Percentiles rank a stretch among this genome's conserved stretches.
Conservation (phyloP, 2,329 filamentous ascomycete genomes). For the Fusarium longipes region DNA sequence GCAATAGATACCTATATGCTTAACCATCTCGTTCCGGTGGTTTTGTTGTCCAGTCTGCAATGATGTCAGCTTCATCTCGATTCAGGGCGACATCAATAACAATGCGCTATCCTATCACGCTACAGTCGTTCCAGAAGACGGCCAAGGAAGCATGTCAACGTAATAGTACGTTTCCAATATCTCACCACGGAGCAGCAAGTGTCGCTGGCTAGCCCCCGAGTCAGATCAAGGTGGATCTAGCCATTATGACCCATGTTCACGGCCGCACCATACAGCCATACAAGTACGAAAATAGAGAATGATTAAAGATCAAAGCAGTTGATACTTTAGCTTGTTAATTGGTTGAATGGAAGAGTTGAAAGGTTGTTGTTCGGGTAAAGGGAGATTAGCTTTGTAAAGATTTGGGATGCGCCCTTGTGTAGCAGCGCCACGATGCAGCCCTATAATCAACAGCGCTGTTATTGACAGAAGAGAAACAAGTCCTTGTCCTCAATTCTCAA, state of each 20-base stretch:
- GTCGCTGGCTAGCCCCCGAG: slow-evolving; percentile 1
- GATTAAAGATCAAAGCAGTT: background rate
- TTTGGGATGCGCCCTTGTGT: background rate
- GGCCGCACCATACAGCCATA: slow-evolving; percentile 11
- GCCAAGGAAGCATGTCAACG: background rate
- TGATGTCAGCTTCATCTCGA: background rate
- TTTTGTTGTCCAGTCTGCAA: background rate
- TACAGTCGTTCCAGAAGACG: slow-evolving; percentile 1
- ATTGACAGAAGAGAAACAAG: background rate
- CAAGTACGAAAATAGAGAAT: background rate
- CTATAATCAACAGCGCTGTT: background rate
- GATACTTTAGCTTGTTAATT: background rate
- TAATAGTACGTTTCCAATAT: background rate
- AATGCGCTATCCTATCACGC: background rate
- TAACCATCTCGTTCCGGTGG: too few species aligned
- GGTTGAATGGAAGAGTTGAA: background rate
- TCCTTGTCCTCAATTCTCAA: background rate
- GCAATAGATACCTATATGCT: too few species aligned
- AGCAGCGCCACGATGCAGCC: background rate
- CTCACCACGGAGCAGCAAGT: slow-evolving; percentile 3
- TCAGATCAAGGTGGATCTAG: slow-evolving; percentile 3
- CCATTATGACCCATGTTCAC: slow-evolving; percentile 1
- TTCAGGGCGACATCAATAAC: background rate
- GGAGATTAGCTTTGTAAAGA: background rate
- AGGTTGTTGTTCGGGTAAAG: background rate